phyloP scores from a whole-genome alignment of 768 basidiomycete species.

The Hypsizygus marmoreus region DNA sequence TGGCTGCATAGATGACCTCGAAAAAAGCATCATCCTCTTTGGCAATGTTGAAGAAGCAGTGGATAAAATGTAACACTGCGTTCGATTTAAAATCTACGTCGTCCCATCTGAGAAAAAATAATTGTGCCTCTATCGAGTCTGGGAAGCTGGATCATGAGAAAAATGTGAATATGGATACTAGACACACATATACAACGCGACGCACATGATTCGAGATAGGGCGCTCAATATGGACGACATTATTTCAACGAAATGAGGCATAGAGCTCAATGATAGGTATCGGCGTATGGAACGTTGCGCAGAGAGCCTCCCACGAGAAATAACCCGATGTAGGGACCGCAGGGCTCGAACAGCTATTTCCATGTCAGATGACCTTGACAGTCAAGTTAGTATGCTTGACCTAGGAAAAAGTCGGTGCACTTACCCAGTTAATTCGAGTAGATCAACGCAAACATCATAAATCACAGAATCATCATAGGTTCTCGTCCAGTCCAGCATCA shows the following conservation, averaged over 20 bases:
- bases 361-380: background rate
- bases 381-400: background rate
- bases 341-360: constrained; percentile 4
- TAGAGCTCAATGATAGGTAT: background rate
- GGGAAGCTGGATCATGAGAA: background rate
- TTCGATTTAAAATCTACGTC: background rate
- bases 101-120: constrained; percentile 5
- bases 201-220: constrained; percentile 5
- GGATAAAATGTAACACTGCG: constrained; percentile 4
- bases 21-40: background rate
- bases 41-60: constrained; percentile 6
- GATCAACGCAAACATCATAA: constrained; percentile 10
- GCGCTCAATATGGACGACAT: constrained; percentile 5
- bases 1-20: constrained; percentile 8
- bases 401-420: background rate
- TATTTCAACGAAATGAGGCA: background rate
- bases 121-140: constrained; percentile 1
- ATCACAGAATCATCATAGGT: constrained; percentile 7
- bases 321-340: background rate
- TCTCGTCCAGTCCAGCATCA: constrained; percentile 6
- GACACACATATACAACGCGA: background rate
- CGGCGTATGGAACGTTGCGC: constrained; percentile 3
- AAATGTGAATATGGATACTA: background rate
- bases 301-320: background rate
- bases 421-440: constrained; percentile 11